Evolutionary conservation across 345 rosid genomes (phyloP).

Genomic region (Cardamine occulta): DNA sequence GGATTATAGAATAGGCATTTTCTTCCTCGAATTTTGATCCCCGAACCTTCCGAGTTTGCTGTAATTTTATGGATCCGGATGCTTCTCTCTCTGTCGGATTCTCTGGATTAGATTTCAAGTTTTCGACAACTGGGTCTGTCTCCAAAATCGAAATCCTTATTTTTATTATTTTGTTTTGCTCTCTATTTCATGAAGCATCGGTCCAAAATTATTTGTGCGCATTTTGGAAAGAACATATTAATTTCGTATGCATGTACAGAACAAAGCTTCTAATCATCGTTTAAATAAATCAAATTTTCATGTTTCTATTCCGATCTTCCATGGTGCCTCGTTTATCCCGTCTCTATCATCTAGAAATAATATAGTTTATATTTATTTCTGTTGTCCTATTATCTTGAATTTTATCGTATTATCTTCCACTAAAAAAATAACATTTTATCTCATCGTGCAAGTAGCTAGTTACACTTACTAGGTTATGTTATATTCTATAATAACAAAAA

Average conservation of each 20-base stretch:
- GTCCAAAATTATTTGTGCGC: slow-evolving; percentile 43
- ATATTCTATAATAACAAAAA: background rate
- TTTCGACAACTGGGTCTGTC: slow-evolving; percentile 66
- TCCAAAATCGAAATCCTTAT: slow-evolving; percentile 15
- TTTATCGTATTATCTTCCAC: slow-evolving; percentile 10
- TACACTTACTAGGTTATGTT: background rate
- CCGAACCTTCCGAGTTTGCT: slow-evolving; percentile 57
- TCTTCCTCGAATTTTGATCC: slow-evolving; percentile 45
- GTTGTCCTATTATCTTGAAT: slow-evolving; percentile 20
- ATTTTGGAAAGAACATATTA: slow-evolving; percentile 46
- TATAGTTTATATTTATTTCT: slow-evolving; percentile 2
- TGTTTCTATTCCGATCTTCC: slow-evolving; percentile 35
- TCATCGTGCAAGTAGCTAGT: background rate
- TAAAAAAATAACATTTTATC: background rate
- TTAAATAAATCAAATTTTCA: slow-evolving; percentile 36
- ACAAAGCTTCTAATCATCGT: slow-evolving; percentile 37
- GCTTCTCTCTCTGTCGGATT: slow-evolving; percentile 58
- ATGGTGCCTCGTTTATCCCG: slow-evolving; percentile 38
- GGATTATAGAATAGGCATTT: background rate
- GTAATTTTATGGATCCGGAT: slow-evolving; percentile 51
- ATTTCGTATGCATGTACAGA: slow-evolving; percentile 36
- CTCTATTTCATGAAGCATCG: slow-evolving; percentile 41
- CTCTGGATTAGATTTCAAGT: slow-evolving; percentile 55
- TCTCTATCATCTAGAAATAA: slow-evolving; percentile 13
- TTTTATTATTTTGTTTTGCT: slow-evolving; percentile 11